These are phyloP conservation scores for Plasmopara viticola DNA, from an alignment of 352 stramenopile species.

Conservation along the genomic window DNA sequence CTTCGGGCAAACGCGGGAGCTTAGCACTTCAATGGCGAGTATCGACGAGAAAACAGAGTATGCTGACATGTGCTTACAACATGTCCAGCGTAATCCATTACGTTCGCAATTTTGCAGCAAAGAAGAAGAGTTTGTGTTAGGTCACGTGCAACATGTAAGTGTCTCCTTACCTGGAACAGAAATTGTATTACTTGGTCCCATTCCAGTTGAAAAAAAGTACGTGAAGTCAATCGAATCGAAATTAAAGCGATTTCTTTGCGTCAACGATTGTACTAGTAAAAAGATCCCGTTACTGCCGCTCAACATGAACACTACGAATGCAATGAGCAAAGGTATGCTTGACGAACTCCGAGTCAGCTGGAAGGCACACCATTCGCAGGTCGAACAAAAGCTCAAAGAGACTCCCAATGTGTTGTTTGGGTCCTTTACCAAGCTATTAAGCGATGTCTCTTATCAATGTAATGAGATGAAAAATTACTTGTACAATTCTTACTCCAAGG, in stretches of 20 bases:
- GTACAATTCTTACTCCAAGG: background rate
- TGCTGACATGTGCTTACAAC: slow-evolving; percentile 12
- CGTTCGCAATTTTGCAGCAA: slow-evolving; percentile 17
- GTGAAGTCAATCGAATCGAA: slow-evolving; percentile 16
- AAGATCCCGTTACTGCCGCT: slow-evolving; percentile 22
- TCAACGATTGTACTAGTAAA: background rate
- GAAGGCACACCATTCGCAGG: slow-evolving; percentile 27
- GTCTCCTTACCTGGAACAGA: background rate
- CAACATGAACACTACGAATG: slow-evolving; percentile 15
- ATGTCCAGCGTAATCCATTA: slow-evolving; percentile 19
- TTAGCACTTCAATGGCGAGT: slow-evolving; percentile 3
- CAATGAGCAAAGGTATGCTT: slow-evolving; percentile 36
- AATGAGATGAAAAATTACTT: slow-evolving; percentile 19
- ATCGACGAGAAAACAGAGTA: slow-evolving; percentile 21
- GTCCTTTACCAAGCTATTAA: slow-evolving; percentile 13
- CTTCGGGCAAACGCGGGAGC: slow-evolving; percentile 6
- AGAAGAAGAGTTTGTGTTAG: slow-evolving; percentile 18
- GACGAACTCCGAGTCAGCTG: slow-evolving; percentile 40
- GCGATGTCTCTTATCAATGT: slow-evolving; percentile 16
- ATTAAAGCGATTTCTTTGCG: slow-evolving; percentile 12
- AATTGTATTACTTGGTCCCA: slow-evolving; percentile 1
- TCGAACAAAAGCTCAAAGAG: slow-evolving; percentile 4
- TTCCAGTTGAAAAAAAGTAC: slow-evolving; percentile 15
- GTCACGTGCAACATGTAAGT: slow-evolving; percentile 4
- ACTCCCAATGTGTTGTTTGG: slow-evolving; percentile 1